Base-by-base conservation (phyloP, 805 yeast genomes). In the Kodamaea fukazawae region DNA sequence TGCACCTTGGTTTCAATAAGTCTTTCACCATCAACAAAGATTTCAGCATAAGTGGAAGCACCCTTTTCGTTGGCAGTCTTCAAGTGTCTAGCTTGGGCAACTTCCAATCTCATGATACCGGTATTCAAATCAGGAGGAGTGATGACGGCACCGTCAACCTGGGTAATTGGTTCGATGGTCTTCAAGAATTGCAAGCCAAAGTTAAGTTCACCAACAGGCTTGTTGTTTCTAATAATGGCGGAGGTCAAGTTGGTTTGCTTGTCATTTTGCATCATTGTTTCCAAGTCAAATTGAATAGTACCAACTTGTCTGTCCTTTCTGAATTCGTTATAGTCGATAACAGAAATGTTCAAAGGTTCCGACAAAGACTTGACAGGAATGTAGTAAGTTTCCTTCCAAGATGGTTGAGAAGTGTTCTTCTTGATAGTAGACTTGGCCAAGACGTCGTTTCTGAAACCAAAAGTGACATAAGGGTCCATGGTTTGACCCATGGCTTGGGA, bases 111-210 rank as follows among this genome's bases (percentile, higher is more conserved):
- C 14, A 83, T 79, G 51, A 95, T 81, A 73, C 99, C 99, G 11
- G 97, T 88, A 65, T 91, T 91, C 58, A 87, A 77, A 49, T 88
- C 96, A 32, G 96, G 96, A 33, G 95, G 86, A 34, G 95, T 88
- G 48, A 80, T 82, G 39, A 76, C 71, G 2, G 90, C 82, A 36
- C 96, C 96, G 61, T 88, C 96, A 3, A 86, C 82, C 42, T 76
- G 72, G 45, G 76, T 66, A 50, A 70, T 61, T 42, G 78, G 71
- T 63, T 78, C 71, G 45, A 88, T 65, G 10, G 93, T 82, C 29
- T 95, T 93, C 73, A 81, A 80, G 67, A 75, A 86, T 47, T 79
- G 78, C 50, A 86, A 71, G 46, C 86, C 89, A 58, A 81, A 86
- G 4, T 61, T 62, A 31, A 93, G 65, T 34, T 74, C 72, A 48